Evolutionary conservation across 129 eudicot species (phyloP), one percentile per base, ranked within the genome.

Genomic region (Escallonia herrerae): DNA sequence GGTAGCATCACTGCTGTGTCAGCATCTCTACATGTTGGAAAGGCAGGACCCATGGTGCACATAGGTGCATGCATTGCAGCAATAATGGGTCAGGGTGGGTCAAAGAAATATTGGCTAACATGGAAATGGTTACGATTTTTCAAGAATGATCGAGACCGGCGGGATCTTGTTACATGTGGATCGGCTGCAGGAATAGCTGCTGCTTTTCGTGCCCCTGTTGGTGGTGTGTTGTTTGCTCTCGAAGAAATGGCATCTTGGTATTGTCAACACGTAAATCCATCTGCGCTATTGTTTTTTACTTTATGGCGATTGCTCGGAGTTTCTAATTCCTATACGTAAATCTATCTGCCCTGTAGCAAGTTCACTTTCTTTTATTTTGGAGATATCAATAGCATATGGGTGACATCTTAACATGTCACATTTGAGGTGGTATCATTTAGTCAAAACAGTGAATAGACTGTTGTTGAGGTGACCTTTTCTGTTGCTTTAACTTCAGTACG

Each of bases 181-280:
- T 81, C 91, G 41, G 96, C 98, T 63, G 90, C 95, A 51, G 97
- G 97, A 52, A 90, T 90, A 69, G 89, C 95, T 73, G 98, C 98
- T 73, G 96, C 98, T 56, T 93, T 93, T 58, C 98, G 96, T 57
- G 85, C 98, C 44, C 98, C 98, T 2, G 95, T 88, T 76, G 98
- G 98, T 58, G 98, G 98, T 65, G 85, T 93, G 60, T 76, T 93
- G 66, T 93, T 93, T 81, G 91, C 98, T 57, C 80, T 93, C 60
- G 98, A 93, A 78, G 96, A 88, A 82, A 93, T 93, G 98, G 87
- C 98, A 75, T 88, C 98, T 66, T 93, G 98, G 98, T 93, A 93
- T 62, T 43, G 15, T 74, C 39, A 46, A 50, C 43, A 12, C 64
- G 62, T 54, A 3, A 37, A 66, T 60, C 40, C 9, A 39, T 49